Evolutionary conservation across 2,329 filamentous ascomycete genomes (phyloP).

Genomic region (Penicillium janthinellum): DNA sequence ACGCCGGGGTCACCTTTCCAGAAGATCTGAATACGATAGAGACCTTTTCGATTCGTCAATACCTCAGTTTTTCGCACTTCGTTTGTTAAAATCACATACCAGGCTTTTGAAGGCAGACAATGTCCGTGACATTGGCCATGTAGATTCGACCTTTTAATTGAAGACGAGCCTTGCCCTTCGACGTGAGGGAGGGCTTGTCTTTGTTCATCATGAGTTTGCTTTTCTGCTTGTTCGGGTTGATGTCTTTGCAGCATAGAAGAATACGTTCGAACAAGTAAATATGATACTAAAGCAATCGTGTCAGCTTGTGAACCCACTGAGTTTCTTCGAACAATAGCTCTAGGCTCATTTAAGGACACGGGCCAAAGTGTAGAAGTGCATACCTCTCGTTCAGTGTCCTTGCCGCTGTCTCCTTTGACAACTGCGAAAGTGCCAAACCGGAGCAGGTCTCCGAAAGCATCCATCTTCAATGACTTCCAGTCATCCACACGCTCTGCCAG

Average conservation of each 20-base stretch:
- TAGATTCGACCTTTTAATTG: constrained; percentile 97
- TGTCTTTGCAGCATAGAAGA: constrained; percentile 93
- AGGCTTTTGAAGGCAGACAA: constrained; percentile 83
- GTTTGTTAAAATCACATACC: constrained; percentile 59
- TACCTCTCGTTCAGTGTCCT: constrained; percentile 89
- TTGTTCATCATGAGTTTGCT: constrained; percentile 64
- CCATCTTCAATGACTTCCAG: constrained; percentile 91
- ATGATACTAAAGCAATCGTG: constrained; percentile 70
- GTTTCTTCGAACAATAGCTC: background rate
- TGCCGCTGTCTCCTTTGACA: constrained; percentile 73
- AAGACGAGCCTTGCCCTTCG: constrained; percentile 72
- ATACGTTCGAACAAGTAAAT: constrained; percentile 98
- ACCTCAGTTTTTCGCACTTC: no score
- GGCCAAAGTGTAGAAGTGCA: constrained; percentile 35
- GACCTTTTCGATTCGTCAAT: constrained; percentile 58
- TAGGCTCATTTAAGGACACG: background rate
- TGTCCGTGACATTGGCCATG: constrained; percentile 97
- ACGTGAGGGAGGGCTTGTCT: constrained; percentile 70
- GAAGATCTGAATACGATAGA: constrained; percentile 95
- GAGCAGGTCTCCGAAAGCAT: constrained; percentile 86
- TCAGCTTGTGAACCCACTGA: background rate
- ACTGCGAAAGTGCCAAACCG: constrained; percentile 90
- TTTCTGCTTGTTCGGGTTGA: constrained; percentile 79
- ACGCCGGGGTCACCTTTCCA: constrained; percentile 97
- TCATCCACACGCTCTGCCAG: constrained; percentile 84